Conservation (phyloP, 805 yeast species). For the Grigorovia yakushimaensis region DNA sequence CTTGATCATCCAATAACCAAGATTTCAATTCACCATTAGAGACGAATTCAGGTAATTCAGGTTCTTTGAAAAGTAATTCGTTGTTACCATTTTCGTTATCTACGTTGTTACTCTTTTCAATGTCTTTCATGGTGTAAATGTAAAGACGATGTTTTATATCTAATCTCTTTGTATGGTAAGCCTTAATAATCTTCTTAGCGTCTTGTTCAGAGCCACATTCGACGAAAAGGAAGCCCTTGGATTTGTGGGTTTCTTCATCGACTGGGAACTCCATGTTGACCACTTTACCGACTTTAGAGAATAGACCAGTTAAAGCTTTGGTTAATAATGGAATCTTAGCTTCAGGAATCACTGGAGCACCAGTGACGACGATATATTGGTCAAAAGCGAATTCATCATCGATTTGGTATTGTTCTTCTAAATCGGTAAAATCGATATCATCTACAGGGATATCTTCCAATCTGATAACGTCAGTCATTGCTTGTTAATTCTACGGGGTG, state of each 20-base stretch:
- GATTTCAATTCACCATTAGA: conserved; percentile 74
- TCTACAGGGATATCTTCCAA: conserved; percentile 45
- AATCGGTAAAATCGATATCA: conserved; percentile 71
- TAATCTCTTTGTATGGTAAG: conserved; percentile 78
- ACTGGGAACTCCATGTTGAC: conserved; percentile 75
- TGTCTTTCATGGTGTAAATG: conserved; percentile 73
- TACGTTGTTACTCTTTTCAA: conserved; percentile 68
- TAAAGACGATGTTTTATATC: conserved; percentile 87
- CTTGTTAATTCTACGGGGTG: conserved; percentile 4
- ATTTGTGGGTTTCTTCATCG: conserved; percentile 53
- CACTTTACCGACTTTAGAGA: conserved; percentile 69
- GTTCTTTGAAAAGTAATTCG: conserved; percentile 55
- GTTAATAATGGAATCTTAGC: conserved; percentile 72
- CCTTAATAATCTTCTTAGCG: conserved; percentile 72
- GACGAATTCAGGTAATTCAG: conserved; percentile 60
- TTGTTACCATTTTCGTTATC: conserved; percentile 29
- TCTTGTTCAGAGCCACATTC: conserved; percentile 59
- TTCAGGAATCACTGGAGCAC: conserved; percentile 93
- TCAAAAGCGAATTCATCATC: conserved; percentile 51
- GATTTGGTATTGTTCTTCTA: conserved; percentile 66
- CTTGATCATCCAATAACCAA: conserved; percentile 83
- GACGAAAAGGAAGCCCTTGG: conserved; percentile 80
- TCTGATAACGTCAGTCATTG: conserved; percentile 26
- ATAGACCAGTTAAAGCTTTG: conserved; percentile 76
- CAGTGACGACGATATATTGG: conserved; percentile 78